These are phyloP conservation scores for Daldinia eschscholtzii DNA, from an alignment of 2,329 filamentous ascomycete genomes.

Conservation along the genomic window DNA sequence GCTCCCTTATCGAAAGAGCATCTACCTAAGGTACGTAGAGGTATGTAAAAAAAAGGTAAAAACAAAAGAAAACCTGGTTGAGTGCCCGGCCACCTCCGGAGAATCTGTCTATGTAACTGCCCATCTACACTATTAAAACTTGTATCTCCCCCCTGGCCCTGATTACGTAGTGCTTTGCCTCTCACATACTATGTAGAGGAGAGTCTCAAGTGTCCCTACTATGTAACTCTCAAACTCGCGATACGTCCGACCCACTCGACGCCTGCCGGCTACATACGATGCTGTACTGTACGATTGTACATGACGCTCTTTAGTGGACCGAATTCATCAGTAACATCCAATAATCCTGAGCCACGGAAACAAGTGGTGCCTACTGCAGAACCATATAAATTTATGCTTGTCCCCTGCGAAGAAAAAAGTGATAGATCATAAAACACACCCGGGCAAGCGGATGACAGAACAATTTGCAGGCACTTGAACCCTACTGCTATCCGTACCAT, in stretches of 20 bases:
- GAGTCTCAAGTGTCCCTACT: conserved; percentile 15
- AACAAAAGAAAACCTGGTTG: conserved; percentile 33
- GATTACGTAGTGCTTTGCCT: conserved; percentile 16
- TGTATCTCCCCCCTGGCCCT: conserved; percentile 4
- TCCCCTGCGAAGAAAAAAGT: conserved; percentile 35
- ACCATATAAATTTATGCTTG: conserved; percentile 33
- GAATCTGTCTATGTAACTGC: neutral
- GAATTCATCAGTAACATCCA: conserved; percentile 34
- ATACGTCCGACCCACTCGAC: conserved; percentile 22
- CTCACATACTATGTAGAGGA: conserved; percentile 5
- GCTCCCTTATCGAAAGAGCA: conserved; percentile 24
- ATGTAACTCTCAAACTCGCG: conserved; percentile 27
- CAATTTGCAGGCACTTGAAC: conserved; percentile 4
- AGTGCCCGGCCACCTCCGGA: conserved; percentile 13
- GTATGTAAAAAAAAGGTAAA: conserved; percentile 4
- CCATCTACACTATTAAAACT: neutral
- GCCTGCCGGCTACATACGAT: conserved; percentile 16
- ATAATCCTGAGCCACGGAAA: conserved; percentile 42
- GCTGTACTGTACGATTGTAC: conserved; percentile 28
- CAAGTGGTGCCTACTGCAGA: conserved; percentile 39
- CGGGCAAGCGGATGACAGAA: conserved; percentile 20
- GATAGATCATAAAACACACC: conserved; percentile 40
- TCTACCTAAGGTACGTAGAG: neutral
- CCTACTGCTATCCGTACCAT: conserved; percentile 33
- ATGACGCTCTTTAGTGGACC: conserved; percentile 12